phyloP scores from a whole-genome alignment of 305 asterid genomes.

The Plantago lanceolata region DNA sequence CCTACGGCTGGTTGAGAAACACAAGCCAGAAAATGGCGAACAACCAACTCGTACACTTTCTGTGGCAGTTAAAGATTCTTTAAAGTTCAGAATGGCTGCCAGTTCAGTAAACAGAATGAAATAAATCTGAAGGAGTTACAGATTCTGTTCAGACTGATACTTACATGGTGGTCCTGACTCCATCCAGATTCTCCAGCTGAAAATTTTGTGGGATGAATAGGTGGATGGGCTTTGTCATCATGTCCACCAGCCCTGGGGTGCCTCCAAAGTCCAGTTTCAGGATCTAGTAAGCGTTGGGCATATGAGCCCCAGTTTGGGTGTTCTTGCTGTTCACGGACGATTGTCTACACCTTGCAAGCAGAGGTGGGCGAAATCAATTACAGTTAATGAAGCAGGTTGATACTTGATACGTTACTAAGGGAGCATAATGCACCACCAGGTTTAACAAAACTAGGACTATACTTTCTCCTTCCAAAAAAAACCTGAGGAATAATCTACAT shows the following conservation, averaged over 20 bases:
- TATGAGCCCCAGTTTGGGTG: conserved; percentile 90
- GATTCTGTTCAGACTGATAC: conserved; percentile 32
- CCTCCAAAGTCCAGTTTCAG: conserved; percentile 83
- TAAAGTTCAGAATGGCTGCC: conserved; percentile 23
- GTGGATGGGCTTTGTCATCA: conserved; percentile 99
- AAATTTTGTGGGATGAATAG: conserved; percentile 96
- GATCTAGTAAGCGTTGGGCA: conserved; percentile 80
- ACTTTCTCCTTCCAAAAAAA: neutral
- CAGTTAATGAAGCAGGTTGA: neutral
- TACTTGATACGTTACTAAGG: conserved; percentile 4
- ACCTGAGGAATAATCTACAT: neutral
- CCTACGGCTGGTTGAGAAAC: conserved; percentile 97
- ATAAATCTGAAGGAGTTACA: conserved; percentile 22
- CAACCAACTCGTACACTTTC: conserved; percentile 94
- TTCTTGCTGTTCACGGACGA: conserved; percentile 84
- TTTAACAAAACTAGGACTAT: neutral
- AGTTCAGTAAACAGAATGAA: conserved; percentile 15
- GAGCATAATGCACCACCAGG: neutral
- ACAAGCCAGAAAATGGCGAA: conserved; percentile 97
- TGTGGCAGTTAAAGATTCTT: conserved; percentile 35
- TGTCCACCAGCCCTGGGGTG: conserved; percentile 86
- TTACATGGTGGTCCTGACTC: conserved; percentile 94
- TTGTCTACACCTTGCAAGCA: conserved; percentile 46
- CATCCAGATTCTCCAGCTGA: conserved; percentile 89
- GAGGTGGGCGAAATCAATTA: conserved; percentile 11